Evolutionary conservation across 208 protist genomes (phyloP), one percentile per base, ranked within the genome.

Genomic region (Wallacemonas sp.): DNA sequence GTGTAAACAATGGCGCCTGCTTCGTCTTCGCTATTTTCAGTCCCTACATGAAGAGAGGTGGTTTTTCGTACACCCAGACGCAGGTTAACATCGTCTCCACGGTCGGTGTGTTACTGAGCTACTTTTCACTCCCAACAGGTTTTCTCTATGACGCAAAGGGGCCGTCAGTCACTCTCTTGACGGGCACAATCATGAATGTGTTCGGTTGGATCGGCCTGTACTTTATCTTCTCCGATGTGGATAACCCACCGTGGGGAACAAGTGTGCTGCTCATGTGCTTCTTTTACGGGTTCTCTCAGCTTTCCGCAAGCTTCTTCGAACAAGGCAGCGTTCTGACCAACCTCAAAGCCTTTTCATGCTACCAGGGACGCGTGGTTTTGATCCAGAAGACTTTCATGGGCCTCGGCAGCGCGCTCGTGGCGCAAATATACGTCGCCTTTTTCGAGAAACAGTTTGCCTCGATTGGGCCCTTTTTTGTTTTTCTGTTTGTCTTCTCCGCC

Each of bases 361-460:
- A 93, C 34, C 76, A 85, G 30, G 87, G 87, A 15, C 75, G 84
- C 24, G 87, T 93, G 2, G 74, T 93, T 26, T 46, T 93, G 5
- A 91, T 93, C 30, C 87, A 93, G 46, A 93, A 93, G 62, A 93
- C 87, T 3, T 93, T 91, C 58, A 93, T 93, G 87, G 87, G 87
- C 15, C 76, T 93, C 9, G 87, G 87, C 37, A 91, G 78, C 61
- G 82, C 84, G 4, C 53, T 93, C 1, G 82, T 93, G 22, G 84
- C 82, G 4, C 83, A 91, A 36, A 66, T 93, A 13, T 85, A 91
- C 68, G 41, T 88, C 45, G 79, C 82, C 24, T 91, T 93, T 44
- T 89, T 93, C 62, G 76, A 86, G 52, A 71, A 58, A 17, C 45
- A 32, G 1, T 70, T 76, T 41, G 9, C 5, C 12, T 58, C 71